Evolutionary conservation across 768 basidiomycete species (phyloP).

Genomic region (Collybia sp.): DNA sequence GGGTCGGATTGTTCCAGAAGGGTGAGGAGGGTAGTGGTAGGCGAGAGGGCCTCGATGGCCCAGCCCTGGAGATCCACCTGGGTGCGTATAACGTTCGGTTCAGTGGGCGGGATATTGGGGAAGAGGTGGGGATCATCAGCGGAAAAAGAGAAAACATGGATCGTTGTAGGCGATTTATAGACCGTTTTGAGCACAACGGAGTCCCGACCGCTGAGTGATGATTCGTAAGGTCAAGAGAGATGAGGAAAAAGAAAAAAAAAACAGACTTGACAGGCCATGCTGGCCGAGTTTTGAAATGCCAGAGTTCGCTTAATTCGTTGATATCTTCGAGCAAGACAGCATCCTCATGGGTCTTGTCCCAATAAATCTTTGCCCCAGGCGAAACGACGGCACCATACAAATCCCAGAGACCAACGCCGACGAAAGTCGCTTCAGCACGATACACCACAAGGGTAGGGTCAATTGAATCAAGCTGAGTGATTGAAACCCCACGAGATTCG

Average conservation of each 20-base stretch:
- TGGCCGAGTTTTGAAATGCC: slow-evolving; percentile 89
- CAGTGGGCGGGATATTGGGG: slow-evolving; percentile 60
- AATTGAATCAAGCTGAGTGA: slow-evolving; percentile 94
- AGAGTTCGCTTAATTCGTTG: slow-evolving; percentile 85
- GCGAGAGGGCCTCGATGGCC: slow-evolving; percentile 94
- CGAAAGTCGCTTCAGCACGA: slow-evolving; percentile 94
- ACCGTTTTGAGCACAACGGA: slow-evolving; percentile 89
- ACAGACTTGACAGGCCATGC: slow-evolving; percentile 92
- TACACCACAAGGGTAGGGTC: slow-evolving; percentile 96
- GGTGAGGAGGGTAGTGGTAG: slow-evolving; percentile 90
- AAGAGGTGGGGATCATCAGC: slow-evolving; percentile 88
- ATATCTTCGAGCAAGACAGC: slow-evolving; percentile 84
- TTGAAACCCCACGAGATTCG: slow-evolving; percentile 85
- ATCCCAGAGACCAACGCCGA: slow-evolving; percentile 95
- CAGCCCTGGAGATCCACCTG: slow-evolving; percentile 99
- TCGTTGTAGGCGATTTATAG: slow-evolving; percentile 93
- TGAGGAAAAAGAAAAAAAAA: slow-evolving; percentile 2
- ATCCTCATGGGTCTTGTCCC: slow-evolving; percentile 92
- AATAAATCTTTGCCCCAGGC: slow-evolving; percentile 74
- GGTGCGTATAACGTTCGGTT: slow-evolving; percentile 80
- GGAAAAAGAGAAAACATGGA: slow-evolving; percentile 94
- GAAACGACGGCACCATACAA: slow-evolving; percentile 84
- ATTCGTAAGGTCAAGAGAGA: slow-evolving; percentile 9
- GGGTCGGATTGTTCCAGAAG: slow-evolving; percentile 96
- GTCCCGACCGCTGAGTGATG: slow-evolving; percentile 70